These are phyloP conservation scores for Leccinum variicolor DNA, from an alignment of 768 basidiomycete genomes.

Conservation along the genomic window DNA sequence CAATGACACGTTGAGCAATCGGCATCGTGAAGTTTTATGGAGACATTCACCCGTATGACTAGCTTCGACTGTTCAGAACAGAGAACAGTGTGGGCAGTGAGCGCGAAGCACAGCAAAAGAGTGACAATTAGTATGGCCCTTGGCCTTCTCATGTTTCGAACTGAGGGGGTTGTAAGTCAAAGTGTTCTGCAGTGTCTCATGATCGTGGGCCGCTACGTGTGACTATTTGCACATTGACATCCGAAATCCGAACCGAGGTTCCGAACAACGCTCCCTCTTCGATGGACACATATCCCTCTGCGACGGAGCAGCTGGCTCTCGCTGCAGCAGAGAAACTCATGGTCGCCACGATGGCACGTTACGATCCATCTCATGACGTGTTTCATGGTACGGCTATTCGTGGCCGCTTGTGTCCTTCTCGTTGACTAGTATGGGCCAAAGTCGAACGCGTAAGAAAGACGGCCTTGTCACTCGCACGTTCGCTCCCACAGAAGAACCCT, in stretches of 20 bases:
- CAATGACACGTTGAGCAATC: conserved; percentile 10
- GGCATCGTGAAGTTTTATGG: neutral
- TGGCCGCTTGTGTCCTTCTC: neutral
- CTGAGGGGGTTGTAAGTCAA: conserved; percentile 1
- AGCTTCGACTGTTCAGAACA: conserved; percentile 21
- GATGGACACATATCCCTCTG: conserved; percentile 42
- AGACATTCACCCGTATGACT: conserved; percentile 30
- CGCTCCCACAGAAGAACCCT: conserved; percentile 40
- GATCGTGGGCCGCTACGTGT: neutral
- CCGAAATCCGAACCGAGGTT: conserved; percentile 24
- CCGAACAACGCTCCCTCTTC: neutral
- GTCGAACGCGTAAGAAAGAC: conserved; percentile 82
- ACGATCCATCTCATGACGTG: conserved; percentile 79
- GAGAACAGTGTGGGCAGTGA: conserved; percentile 17
- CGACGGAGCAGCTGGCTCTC: conserved; percentile 50
- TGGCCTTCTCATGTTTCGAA: conserved; percentile 18
- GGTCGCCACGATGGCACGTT: conserved; percentile 68
- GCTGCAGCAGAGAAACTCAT: conserved; percentile 65
- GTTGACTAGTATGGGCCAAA: conserved; percentile 27
- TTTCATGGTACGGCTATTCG: conserved; percentile 58
- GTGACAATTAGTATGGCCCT: conserved; percentile 34
- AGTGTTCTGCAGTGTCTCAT: neutral
- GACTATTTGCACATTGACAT: conserved; percentile 4
- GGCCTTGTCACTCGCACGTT: conserved; percentile 63
- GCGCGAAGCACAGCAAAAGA: conserved; percentile 40